A percentile compares a stretch with the other conserved stretches of the same genome.
These are phyloP conservation scores for Bipolaris zeicola DNA, from an alignment of 2,329 filamentous ascomycete species.

Conservation along the genomic window DNA sequence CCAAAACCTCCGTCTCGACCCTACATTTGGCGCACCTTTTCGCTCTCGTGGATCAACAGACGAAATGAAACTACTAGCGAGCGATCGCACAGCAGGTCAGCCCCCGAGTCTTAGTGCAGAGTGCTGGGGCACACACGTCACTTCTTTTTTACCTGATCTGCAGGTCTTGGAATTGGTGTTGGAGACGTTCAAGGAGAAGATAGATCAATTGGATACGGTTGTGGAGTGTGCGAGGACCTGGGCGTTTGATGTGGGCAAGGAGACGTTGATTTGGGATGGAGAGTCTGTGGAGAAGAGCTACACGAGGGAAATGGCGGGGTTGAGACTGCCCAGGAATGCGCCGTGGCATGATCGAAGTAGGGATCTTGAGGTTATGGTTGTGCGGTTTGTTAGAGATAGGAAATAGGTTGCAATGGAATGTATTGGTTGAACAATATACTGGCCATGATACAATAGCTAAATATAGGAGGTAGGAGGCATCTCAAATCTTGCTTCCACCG, in stretches of 20 bases:
- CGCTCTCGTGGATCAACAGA: background rate
- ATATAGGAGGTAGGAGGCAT: background rate
- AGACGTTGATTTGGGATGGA: conserved; percentile 33
- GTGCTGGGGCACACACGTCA: conserved; percentile 23
- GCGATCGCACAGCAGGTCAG: conserved; percentile 21
- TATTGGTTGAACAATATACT: background rate
- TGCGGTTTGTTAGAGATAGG: conserved; percentile 8
- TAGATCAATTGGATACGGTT: conserved; percentile 30
- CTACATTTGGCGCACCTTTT: conserved; percentile 15
- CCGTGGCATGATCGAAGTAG: background rate
- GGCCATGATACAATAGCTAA: background rate
- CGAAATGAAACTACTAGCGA: conserved; percentile 27
- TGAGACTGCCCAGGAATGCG: background rate
- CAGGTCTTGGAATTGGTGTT: conserved; percentile 30
- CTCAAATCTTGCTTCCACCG: conserved; percentile 45
- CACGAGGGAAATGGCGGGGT: conserved; percentile 2
- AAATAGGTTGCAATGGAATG: background rate
- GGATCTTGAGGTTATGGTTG: conserved; percentile 12
- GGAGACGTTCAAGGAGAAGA: conserved; percentile 35
- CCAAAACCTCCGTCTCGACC: conserved; percentile 29
- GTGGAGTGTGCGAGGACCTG: conserved; percentile 38
- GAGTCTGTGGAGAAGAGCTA: conserved; percentile 24
- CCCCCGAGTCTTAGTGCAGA: conserved; percentile 1
- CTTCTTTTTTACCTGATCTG: conserved; percentile 22
- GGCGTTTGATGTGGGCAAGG: conserved; percentile 24